Percentiles rank a stretch among this genome's conserved stretches.
phyloP scores from a whole-genome alignment of 441 rosid species.

The Adansonia madagascariensis region DNA sequence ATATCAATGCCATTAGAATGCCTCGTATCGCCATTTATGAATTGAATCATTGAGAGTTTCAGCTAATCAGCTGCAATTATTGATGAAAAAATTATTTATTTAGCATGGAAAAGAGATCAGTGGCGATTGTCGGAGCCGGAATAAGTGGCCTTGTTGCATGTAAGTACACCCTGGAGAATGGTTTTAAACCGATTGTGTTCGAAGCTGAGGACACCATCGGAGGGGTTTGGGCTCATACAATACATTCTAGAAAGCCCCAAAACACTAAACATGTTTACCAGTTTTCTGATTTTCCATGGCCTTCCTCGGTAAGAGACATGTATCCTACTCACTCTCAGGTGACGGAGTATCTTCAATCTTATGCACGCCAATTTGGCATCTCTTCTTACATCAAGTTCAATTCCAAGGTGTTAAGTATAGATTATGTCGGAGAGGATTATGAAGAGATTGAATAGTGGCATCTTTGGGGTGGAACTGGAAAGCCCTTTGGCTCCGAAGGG shows the following conservation, averaged over 20 bases:
- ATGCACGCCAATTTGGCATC: conserved; percentile 30
- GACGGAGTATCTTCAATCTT: conserved; percentile 32
- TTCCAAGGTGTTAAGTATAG: conserved; percentile 26
- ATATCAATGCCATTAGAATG: no score
- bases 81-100: no score
- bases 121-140: conserved; percentile 40
- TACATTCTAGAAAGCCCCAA: conserved; percentile 37
- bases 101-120: conserved; percentile 13
- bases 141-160: conserved; percentile 36
- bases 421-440: background rate
- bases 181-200: conserved; percentile 30
- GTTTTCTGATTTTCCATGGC: conserved; percentile 45
- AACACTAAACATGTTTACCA: conserved; percentile 26
- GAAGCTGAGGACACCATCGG: conserved; percentile 30
- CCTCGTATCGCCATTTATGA: no score
- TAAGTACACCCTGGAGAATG: conserved; percentile 29
- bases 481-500: conserved; percentile 28
- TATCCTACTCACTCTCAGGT: conserved; percentile 34
- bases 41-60: no score
- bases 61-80: no score
- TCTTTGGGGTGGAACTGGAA: conserved; percentile 35
- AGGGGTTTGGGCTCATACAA: conserved; percentile 33
- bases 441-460: conserved; percentile 24
- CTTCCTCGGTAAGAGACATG: conserved; percentile 13
- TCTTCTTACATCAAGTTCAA: conserved; percentile 28